phyloP scores from a whole-genome alignment of 495 filamentous ascomycete species.

The Beverwykella pulmonaria region DNA sequence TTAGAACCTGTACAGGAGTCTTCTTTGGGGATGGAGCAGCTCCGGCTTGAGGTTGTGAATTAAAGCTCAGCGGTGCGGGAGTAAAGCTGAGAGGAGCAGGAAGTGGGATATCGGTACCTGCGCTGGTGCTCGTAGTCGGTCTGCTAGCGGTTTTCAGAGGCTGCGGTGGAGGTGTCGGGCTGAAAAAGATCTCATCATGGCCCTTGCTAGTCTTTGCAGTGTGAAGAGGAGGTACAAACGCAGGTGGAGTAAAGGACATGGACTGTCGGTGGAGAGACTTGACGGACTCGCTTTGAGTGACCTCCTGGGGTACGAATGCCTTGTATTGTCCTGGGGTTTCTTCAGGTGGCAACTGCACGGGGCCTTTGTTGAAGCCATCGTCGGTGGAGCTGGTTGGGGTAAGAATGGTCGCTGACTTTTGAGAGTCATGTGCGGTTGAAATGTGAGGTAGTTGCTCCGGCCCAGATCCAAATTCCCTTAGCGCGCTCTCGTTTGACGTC shows the following conservation, averaged over 20 bases:
- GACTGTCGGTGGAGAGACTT: slow-evolving; percentile 22
- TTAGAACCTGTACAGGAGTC: slow-evolving; percentile 6
- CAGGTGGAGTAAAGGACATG: slow-evolving; percentile 14
- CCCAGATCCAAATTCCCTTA: slow-evolving; percentile 1
- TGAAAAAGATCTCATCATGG: slow-evolving; percentile 37
- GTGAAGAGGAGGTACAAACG: slow-evolving; percentile 4
- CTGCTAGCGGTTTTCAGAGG: slow-evolving; percentile 12
- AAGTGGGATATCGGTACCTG: slow-evolving; percentile 9
- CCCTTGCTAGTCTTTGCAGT: slow-evolving; percentile 5
- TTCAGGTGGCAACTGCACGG: slow-evolving; percentile 30
- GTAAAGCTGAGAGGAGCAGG: slow-evolving; percentile 18
- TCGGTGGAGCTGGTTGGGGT: slow-evolving; percentile 32
- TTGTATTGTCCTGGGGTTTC: slow-evolving; percentile 25
- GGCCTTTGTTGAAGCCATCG: slow-evolving; percentile 33
- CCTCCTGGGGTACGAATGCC: slow-evolving; percentile 24
- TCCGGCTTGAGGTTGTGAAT: not conserved
- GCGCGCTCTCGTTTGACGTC: slow-evolving; percentile 12
- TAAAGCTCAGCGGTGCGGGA: not conserved
- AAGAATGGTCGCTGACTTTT: slow-evolving; percentile 26
- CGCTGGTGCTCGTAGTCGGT: slow-evolving; percentile 14
- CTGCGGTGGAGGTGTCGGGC: not conserved
- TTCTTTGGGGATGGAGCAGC: slow-evolving; percentile 4
- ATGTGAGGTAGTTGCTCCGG: slow-evolving; percentile 2
- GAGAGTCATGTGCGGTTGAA: slow-evolving; percentile 10
- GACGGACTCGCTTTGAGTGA: not conserved